Conservation (phyloP, 306 rosid species). For the Lathyrus oleraceus region DNA sequence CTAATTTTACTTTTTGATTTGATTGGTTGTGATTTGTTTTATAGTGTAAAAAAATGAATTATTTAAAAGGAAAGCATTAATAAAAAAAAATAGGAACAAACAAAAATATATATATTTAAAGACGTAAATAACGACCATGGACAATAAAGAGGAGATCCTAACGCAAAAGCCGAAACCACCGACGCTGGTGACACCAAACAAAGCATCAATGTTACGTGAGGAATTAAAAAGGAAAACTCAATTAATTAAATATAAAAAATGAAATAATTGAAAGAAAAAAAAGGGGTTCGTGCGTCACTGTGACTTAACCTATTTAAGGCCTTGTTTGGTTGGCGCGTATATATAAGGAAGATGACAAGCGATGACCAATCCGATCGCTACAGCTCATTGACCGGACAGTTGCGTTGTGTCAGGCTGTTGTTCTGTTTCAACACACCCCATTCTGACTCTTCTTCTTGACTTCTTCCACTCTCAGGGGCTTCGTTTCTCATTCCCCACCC, state of each 20-base stretch:
- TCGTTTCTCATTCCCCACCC: slow-evolving; percentile 31
- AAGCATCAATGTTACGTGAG: slow-evolving; percentile 23
- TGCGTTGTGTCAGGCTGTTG: slow-evolving; percentile 22
- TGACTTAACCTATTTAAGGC: not conserved
- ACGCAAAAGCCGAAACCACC: slow-evolving; percentile 38
- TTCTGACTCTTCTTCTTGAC: slow-evolving; percentile 39
- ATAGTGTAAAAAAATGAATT: too few species aligned
- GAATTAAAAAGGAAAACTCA: slow-evolving; percentile 27
- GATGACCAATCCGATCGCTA: slow-evolving; percentile 36
- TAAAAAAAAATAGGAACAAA: too few species aligned
- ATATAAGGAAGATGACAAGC: slow-evolving; percentile 26
- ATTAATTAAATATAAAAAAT: not conserved
- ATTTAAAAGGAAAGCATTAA: too few species aligned
- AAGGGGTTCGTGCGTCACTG: too few species aligned
- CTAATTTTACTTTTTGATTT: too few species aligned
- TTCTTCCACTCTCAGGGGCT: slow-evolving; percentile 35
- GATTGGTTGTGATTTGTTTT: too few species aligned
- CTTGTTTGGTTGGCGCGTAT: slow-evolving; percentile 36
- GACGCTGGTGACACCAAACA: slow-evolving; percentile 29
- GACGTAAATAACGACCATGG: too few species aligned
- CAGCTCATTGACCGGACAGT: slow-evolving; percentile 38
- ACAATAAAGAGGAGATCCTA: too few species aligned
- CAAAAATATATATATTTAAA: too few species aligned
- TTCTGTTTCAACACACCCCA: slow-evolving; percentile 9
- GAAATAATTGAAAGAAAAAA: not conserved